Conservation (phyloP, 495 filamentous ascomycete genomes). For the Pyrenula massariospora region DNA sequence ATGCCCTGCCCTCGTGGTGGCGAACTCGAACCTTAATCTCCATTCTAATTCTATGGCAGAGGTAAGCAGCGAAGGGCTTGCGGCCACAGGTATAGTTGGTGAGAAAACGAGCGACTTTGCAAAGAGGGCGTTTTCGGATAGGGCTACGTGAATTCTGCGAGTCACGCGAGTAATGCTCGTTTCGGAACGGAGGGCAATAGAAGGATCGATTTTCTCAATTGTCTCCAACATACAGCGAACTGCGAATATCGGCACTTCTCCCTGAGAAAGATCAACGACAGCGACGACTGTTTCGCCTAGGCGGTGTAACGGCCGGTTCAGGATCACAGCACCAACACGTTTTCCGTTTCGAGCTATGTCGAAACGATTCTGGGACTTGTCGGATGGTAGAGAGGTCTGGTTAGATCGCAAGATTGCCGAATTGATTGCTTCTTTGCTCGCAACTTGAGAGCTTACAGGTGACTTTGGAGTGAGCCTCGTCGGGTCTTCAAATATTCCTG, state of each 20-base stretch:
- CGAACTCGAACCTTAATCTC: slow-evolving; percentile 82
- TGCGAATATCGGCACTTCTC: slow-evolving; percentile 68
- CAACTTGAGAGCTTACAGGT: slow-evolving; percentile 19
- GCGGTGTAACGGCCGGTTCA: slow-evolving; percentile 83
- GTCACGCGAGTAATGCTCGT: slow-evolving; percentile 79
- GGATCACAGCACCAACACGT: slow-evolving; percentile 74
- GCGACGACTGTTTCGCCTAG: slow-evolving; percentile 78
- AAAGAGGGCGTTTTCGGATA: slow-evolving; percentile 71
- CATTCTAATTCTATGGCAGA: slow-evolving; percentile 76
- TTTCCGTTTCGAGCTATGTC: slow-evolving; percentile 83
- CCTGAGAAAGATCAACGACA: slow-evolving; percentile 66
- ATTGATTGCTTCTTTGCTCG: slow-evolving; percentile 79
- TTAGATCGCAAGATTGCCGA: slow-evolving; percentile 78
- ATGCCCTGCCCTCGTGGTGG: slow-evolving; percentile 38
- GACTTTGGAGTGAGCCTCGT: slow-evolving; percentile 26
- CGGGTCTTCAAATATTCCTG: slow-evolving; percentile 19
- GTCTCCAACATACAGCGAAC: slow-evolving; percentile 67
- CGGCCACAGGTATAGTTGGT: slow-evolving; percentile 65
- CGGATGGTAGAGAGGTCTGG: slow-evolving; percentile 37
- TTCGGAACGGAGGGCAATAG: slow-evolving; percentile 71
- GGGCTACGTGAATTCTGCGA: slow-evolving; percentile 60
- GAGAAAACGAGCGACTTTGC: slow-evolving; percentile 66
- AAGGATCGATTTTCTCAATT: slow-evolving; percentile 62
- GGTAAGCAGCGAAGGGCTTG: slow-evolving; percentile 83
- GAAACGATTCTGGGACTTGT: slow-evolving; percentile 72